Base-by-base conservation (phyloP, 108 stramenopile species). In the Mediolabrus comicus region DNA sequence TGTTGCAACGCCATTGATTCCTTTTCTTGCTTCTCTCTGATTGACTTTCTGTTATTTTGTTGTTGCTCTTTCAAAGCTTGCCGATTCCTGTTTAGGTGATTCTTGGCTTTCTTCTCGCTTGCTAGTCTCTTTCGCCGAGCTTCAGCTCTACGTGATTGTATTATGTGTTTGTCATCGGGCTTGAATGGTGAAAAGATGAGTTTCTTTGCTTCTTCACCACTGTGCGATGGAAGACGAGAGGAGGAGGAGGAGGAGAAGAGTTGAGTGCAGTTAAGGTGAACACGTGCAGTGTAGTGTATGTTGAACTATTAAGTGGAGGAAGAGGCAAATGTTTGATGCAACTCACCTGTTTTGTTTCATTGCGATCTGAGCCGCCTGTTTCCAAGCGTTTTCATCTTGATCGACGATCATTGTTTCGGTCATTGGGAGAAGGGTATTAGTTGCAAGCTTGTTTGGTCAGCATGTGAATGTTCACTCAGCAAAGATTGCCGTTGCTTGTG, bases 191-290 rank as follows among this genome's bases (percentile, higher is more conserved):
- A 59, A 27, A 65, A 65, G 27, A 79, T 71, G 4, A 79, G 59
- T 29, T 53, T 67, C 39, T 66, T 71, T 31, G 67, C 70, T 41
- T 72, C 70, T 46, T 71, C 66, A 16, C 77, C 77, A 67, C 13
- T 59, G 27, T 24, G 28, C 1, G 11, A 59, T 53, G 33, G 25
- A 12, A n/a, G 29, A 56, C 9, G 17, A 10, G 28, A 69, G 22
- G 32, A 11, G 6, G n/a, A 35, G 49, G 24, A 49, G 5, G 32
- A 3, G 25, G 32, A 29, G 17, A 66, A 9, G 28, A 5, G 17
- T 24, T 27, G 39, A 16, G 25, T 24, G 33, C 11, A 11, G 55
- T 4, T 12, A 30, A 49, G 38, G 14, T 3, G 25, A 14, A 16
- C n/a, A 11, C 10, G 3, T n/a, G 46, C 1, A 49, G 2, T 5